These are phyloP conservation scores for Myxozyma neotropica DNA, from an alignment of 805 yeast genomes.

Conservation along the genomic window DNA sequence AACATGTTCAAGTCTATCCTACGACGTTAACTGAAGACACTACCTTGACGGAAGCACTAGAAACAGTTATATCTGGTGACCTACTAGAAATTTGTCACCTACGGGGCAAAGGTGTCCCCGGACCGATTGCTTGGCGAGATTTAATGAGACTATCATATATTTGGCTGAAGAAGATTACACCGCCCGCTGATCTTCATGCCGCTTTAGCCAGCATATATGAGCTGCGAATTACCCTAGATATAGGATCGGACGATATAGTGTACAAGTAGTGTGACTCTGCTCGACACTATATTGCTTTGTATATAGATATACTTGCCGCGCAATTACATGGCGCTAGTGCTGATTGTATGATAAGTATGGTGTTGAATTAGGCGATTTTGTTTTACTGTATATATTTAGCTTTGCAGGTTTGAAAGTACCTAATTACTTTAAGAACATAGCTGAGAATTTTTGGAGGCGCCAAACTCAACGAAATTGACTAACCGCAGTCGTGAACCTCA, in stretches of 20 bases:
- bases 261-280: not conserved
- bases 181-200: not conserved
- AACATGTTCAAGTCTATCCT: not conserved
- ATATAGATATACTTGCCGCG: not conserved
- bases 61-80: constrained; percentile 3
- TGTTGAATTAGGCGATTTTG: too few relatives aligned
- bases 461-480: too few relatives aligned
- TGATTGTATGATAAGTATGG: too few relatives aligned
- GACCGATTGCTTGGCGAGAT: constrained; percentile 17
- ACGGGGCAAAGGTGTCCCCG: not conserved
- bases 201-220: not conserved
- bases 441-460: too few relatives aligned
- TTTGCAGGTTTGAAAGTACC: not conserved
- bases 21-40: not conserved
- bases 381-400: too few relatives aligned
- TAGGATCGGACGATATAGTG: not conserved
- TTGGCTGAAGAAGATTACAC: constrained; percentile 12
- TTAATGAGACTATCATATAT: constrained; percentile 6
- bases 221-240: not conserved
- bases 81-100: constrained; percentile 5
- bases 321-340: too few relatives aligned
- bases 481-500: too few relatives aligned
- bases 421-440: too few relatives aligned
- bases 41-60: not conserved
- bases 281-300: not conserved